Evolutionary conservation across 2,329 filamentous ascomycete species (phyloP), one percentile per base, ranked within the genome.

Genomic region (Pseudocercospora fuligena): DNA sequence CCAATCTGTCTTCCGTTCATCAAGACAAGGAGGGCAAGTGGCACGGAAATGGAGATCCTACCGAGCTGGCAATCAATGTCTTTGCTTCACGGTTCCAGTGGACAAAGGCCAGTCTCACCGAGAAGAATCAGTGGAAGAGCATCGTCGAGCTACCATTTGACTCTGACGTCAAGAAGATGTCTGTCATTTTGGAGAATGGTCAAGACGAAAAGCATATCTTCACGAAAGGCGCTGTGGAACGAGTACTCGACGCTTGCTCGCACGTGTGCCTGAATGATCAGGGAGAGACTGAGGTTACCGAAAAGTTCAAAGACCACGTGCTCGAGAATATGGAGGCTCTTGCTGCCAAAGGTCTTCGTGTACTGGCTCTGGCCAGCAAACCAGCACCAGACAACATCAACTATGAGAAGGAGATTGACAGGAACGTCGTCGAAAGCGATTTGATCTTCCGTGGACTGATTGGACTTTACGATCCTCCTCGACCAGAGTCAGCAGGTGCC

Each of bases 151-250:
- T 90, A 66, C 90, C 89, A 0, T 92, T 92, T 68, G 90, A 92
- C 73, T 92, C 89, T 0, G 87, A 87, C 65, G 86, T 92, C 69
- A 92, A 92, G 81, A 90, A 89, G 73, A 92, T 92, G 90, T 90
- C 89, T 0, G 89, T 91, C 33, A 88, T 92, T 61, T 90, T 90
- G 75, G 71, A 72, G 27, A 89, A 91, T 43, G 89, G 89, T 74
- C 72, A 64, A 21, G 69, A 76, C 46, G 69, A 75, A 56, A 69
- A 72, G 57, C 82, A 78, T 76, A 79, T 87, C 56, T 88, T 89
- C 71, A 88, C 87, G 63, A 89, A 90, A 74, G 89, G 89, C 57
- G 90, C 90, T 0, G 90, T 92, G 5, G 90, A 92, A 74, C 84
- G 89, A 47, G 84, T 92, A 33, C 80, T 92, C 14, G 85, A 86